phyloP scores from a whole-genome alignment of 352 stramenopile species.

The Globisporangium uncinulatum region DNA sequence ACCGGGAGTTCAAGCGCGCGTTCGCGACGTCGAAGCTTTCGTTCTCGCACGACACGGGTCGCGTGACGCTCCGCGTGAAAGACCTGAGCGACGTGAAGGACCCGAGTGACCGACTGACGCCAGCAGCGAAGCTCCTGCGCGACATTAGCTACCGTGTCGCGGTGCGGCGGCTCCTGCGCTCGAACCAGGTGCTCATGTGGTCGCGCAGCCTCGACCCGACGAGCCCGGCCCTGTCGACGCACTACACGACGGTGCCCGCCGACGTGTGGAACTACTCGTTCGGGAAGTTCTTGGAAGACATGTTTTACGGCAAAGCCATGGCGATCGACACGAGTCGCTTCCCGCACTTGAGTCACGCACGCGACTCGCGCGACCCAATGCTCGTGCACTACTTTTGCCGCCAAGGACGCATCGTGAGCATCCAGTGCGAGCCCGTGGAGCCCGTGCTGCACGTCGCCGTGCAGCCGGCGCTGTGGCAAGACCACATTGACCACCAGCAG shows the following conservation, averaged over 20 bases:
- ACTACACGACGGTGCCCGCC: conserved; percentile 51
- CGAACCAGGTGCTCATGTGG: conserved; percentile 66
- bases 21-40: conserved; percentile 78
- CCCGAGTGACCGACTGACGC: conserved; percentile 39
- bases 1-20: conserved; percentile 70
- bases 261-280: conserved; percentile 86
- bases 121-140: conserved; percentile 45
- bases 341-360: conserved; percentile 49
- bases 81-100: conserved; percentile 69
- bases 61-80: conserved; percentile 67
- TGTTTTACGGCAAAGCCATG: conserved; percentile 82
- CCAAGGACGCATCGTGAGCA: conserved; percentile 60
- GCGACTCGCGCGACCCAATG: conserved; percentile 54
- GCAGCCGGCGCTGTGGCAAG: conserved; percentile 75
- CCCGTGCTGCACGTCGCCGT: conserved; percentile 80
- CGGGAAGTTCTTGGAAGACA: conserved; percentile 82
- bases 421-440: conserved; percentile 73
- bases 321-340: conserved; percentile 61
- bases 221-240: conserved; percentile 30
- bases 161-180: conserved; percentile 55
- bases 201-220: conserved; percentile 31
- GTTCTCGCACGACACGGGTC: conserved; percentile 77
- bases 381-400: conserved; percentile 79
- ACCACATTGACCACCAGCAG: conserved; percentile 66
- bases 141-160: conserved; percentile 54